A percentile compares a stretch with the other conserved stretches of the same genome.
These are phyloP conservation scores for Chaetomium tenue DNA, from an alignment of 495 filamentous ascomycete genomes.

Conservation along the genomic window DNA sequence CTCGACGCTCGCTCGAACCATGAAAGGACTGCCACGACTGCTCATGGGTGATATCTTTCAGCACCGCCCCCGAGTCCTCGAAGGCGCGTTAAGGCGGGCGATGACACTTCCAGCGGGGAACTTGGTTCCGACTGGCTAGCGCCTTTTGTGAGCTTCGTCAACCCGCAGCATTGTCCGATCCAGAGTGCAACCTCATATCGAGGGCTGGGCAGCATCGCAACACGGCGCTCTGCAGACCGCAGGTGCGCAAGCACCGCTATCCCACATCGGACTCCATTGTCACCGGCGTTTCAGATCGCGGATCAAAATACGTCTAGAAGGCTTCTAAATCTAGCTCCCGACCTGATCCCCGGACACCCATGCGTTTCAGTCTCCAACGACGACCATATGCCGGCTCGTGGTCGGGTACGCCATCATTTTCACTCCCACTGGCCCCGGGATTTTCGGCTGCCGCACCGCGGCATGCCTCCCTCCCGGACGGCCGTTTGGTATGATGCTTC, in stretches of 20 bases:
- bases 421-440: neutral
- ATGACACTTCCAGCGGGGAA: neutral
- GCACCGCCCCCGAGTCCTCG: neutral
- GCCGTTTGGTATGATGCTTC: neutral
- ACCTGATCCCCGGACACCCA: neutral
- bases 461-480: neutral
- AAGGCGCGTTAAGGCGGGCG: neutral
- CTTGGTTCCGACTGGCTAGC: neutral
- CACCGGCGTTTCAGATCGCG: constrained; percentile 28
- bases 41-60: neutral
- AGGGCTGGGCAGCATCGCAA: neutral
- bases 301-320: constrained; percentile 33
- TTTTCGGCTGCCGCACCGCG: neutral
- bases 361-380: neutral
- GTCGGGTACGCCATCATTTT: constrained; percentile 3
- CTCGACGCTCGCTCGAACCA: constrained; percentile 25
- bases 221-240: constrained; percentile 2
- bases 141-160: constrained; percentile 2
- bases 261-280: constrained; percentile 22
- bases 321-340: constrained; percentile 20
- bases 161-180: neutral
- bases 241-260: neutral
- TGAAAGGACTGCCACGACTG: constrained; percentile 24
- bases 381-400: neutral
- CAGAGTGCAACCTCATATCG: neutral